Evolutionary conservation across 495 filamentous ascomycete genomes (phyloP).

Genomic region (Apodospora peruviana): DNA sequence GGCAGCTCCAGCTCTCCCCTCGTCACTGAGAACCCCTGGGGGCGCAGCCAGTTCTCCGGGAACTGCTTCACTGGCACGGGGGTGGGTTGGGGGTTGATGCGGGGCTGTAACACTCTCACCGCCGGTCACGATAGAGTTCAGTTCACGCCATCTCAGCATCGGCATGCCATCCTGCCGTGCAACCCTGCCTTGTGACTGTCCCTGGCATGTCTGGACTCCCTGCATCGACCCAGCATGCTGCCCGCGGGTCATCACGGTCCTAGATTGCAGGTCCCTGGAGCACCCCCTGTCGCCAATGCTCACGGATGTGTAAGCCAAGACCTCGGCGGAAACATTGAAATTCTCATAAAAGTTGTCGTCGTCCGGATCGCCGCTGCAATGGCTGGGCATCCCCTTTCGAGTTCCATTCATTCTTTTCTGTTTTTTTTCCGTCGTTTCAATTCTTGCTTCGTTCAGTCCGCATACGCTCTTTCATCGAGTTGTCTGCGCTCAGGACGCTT

Average conservation of each 20-base stretch:
- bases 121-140: background rate
- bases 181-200: background rate
- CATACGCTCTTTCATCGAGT: background rate
- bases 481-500: background rate
- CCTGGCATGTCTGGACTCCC: background rate
- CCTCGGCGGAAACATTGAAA: background rate
- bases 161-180: background rate
- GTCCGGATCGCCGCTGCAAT: background rate
- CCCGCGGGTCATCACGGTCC: background rate
- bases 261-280: background rate
- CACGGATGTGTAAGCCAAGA: background rate
- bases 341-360: background rate
- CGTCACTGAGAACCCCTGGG: background rate
- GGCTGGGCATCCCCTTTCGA: background rate
- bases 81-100: background rate
- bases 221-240: background rate
- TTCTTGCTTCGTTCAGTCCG: background rate
- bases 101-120: background rate
- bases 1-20: background rate
- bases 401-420: background rate
- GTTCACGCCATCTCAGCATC: background rate
- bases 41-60: background rate
- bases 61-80: background rate
- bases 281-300: background rate
- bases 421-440: background rate